Evolutionary conservation across 176 grass and related monocot genomes (phyloP).

Genomic region (Carex scoparia): DNA sequence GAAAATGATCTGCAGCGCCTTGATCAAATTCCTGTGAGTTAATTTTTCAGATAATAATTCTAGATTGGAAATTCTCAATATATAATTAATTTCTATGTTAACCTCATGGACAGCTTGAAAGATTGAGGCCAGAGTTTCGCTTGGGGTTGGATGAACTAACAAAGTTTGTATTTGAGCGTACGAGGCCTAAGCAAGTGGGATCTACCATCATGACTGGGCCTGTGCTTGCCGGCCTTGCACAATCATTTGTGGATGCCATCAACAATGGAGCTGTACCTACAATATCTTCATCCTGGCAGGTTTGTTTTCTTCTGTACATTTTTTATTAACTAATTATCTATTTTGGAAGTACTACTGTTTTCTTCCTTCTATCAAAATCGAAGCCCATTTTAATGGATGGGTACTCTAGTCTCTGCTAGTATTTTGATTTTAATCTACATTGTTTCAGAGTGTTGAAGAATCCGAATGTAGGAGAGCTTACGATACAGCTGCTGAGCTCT

Average conservation of each 20-base stretch:
- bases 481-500: conserved; percentile 55
- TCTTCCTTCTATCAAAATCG: background rate
- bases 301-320: conserved; percentile 22
- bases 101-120: conserved; percentile 41
- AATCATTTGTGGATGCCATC: conserved; percentile 67
- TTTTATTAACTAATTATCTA: background rate
- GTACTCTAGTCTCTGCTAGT: background rate
- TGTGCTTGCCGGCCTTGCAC: conserved; percentile 53
- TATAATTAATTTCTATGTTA: background rate
- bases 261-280: conserved; percentile 76
- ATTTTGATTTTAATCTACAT: conserved; percentile 16
- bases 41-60: conserved; percentile 1
- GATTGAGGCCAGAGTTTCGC: conserved; percentile 56
- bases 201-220: conserved; percentile 64
- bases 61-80: background rate
- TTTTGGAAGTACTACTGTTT: background rate
- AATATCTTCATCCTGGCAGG: conserved; percentile 84
- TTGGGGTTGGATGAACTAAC: conserved; percentile 54
- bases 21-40: conserved; percentile 64
- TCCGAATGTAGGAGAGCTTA: conserved; percentile 60
- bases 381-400: background rate
- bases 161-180: conserved; percentile 63
- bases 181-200: conserved; percentile 67
- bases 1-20: conserved; percentile 75
- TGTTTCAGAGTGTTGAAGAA: conserved; percentile 71